These are phyloP conservation scores for Rubia tinctorum DNA, from an alignment of 305 asterid genomes.

Conservation along the genomic window DNA sequence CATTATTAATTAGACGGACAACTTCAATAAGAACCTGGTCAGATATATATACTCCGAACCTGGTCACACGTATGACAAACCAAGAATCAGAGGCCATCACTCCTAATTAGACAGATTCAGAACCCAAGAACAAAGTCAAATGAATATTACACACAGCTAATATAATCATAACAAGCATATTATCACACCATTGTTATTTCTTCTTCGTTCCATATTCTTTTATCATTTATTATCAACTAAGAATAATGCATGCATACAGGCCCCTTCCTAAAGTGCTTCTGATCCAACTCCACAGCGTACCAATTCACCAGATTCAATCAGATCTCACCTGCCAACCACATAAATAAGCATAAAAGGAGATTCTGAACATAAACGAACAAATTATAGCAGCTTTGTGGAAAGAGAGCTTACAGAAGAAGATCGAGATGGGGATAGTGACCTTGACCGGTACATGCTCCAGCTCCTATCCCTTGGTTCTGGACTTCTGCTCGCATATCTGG, in stretches of 20 bases:
- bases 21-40: too few species aligned
- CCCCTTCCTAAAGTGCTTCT: not conserved
- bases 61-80: too few species aligned
- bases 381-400: not conserved
- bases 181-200: not conserved
- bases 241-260: too few species aligned
- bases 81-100: too few species aligned
- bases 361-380: not conserved
- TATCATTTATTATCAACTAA: too few species aligned
- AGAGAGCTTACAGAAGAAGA: slow-evolving; percentile 23
- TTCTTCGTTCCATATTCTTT: too few species aligned
- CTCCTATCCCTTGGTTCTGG: slow-evolving; percentile 28
- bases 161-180: not conserved
- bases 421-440: slow-evolving; percentile 28
- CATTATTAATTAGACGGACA: too few species aligned
- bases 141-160: not conserved
- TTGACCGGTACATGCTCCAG: slow-evolving; percentile 32
- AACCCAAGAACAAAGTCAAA: too few species aligned
- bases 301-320: slow-evolving; percentile 25
- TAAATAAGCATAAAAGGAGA: not conserved
- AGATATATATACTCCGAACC: too few species aligned
- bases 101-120: too few species aligned
- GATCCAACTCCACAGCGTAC: not conserved
- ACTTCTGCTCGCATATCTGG: slow-evolving; percentile 20
- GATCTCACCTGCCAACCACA: slow-evolving; percentile 36